These are phyloP conservation scores for Logfia minima DNA, from an alignment of 129 eudicot species.

Conservation along the genomic window DNA sequence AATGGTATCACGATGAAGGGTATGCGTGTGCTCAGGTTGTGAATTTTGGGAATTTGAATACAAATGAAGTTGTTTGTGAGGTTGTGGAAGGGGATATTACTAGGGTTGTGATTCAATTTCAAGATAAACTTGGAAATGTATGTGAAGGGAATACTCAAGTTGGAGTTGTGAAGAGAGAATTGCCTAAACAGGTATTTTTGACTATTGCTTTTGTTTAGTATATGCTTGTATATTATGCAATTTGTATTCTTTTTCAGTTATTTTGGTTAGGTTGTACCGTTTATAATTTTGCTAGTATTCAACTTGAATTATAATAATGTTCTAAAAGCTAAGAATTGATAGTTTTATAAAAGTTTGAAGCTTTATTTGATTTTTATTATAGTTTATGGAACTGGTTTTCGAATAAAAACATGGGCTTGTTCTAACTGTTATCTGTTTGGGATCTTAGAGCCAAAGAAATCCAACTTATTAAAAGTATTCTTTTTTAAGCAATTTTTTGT, in stretches of 20 bases:
- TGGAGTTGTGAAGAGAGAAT: conserved; percentile 65
- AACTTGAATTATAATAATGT: not conserved
- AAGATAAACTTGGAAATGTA: conserved; percentile 89
- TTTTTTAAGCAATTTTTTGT: not conserved
- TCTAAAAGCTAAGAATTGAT: not conserved
- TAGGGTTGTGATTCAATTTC: conserved; percentile 72
- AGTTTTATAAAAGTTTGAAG: no score
- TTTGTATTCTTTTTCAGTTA: not conserved
- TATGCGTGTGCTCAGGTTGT: conserved; percentile 83
- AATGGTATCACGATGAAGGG: conserved; percentile 92
- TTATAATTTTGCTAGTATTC: not conserved
- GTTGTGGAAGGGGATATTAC: conserved; percentile 96
- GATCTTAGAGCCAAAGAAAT: not conserved
- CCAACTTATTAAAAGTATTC: not conserved
- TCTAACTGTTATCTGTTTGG: not conserved
- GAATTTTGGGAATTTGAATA: conserved; percentile 89
- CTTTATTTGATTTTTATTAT: not conserved
- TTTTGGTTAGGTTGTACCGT: not conserved
- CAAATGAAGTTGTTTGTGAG: conserved; percentile 85
- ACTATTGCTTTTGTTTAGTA: not conserved
- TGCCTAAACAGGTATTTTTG: conserved; percentile 69
- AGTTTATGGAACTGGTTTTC: conserved; percentile 22
- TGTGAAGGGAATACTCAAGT: conserved; percentile 83
- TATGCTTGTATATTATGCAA: conserved; percentile 11
- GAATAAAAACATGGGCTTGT: not conserved